Base-by-base conservation (phyloP, 2,329 filamentous ascomycete species). In the Orbilia brochopaga region DNA sequence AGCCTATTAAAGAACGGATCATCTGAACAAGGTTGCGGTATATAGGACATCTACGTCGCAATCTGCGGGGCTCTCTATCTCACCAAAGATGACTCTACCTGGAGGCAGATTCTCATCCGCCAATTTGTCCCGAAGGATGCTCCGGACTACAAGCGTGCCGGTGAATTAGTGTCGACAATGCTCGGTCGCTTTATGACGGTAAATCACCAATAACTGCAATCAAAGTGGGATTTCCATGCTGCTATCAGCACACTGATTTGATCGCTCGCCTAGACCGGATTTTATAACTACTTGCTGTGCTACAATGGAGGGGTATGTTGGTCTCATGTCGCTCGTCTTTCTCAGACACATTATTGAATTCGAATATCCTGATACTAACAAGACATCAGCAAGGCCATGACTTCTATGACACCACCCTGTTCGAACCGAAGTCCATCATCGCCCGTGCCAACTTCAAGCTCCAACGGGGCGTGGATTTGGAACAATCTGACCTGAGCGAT, bases 401-500 rank as follows among this genome's bases (percentile, higher is more conserved):
- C 5, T 15, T 57, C 15, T 65, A 65, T n/a, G 53, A 65, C 19
- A 17, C 1, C 15, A 32, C 15, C 17, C 13, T 19, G 6, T 42
- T 65, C 52, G 11, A 27, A 2, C 13, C 19, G 6, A 23, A 57
- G 5, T 57, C 61, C 2, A 7, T 65, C 24, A 32, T 65, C 42
- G 37, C 17, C n/a, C 48, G 44, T 17, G 40, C 52, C 6, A 65
- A 65, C 23, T 65, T 65, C 40, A 24, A 51, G 24, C 19, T 53
- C 37, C 30, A 57, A 42, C 35, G 61, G 52, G 61, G 61, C 57
- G 53, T 42, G 53, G n/a, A n/a, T n/a, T n/a, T n/a, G n/a, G n/a
- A n/a, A n/a, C n/a, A n/a, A n/a, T n/a, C n/a, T n/a, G n/a, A n/a
- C n/a, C n/a, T n/a, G n/a, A n/a, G n/a, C n/a, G n/a, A n/a, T n/a